Conservation (phyloP, 2,329 filamentous ascomycete genomes). For the Penicillium paneum region DNA sequence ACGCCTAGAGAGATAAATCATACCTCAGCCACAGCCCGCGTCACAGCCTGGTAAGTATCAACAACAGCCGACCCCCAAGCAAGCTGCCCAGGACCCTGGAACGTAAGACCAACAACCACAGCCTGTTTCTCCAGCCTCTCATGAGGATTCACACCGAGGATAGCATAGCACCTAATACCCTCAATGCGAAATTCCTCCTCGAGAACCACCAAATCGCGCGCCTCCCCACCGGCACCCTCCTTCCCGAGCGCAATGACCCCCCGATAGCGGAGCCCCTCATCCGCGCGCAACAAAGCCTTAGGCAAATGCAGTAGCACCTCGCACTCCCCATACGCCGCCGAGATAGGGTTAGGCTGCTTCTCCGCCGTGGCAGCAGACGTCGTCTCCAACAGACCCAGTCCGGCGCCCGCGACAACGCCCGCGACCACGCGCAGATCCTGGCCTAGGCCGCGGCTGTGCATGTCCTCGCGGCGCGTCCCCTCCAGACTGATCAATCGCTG, state of each 20-base stretch:
- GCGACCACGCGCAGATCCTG: slow-evolving; percentile 38
- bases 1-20: slow-evolving; percentile 6
- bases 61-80: slow-evolving; percentile 34
- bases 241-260: slow-evolving; percentile 34
- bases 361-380: slow-evolving; percentile 34
- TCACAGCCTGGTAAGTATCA: slow-evolving; percentile 41
- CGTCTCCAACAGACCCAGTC: slow-evolving; percentile 35
- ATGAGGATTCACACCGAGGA: slow-evolving; percentile 53
- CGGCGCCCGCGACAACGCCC: slow-evolving; percentile 35
- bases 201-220: slow-evolving; percentile 29
- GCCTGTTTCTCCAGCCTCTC: slow-evolving; percentile 52
- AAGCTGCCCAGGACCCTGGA: slow-evolving; percentile 33
- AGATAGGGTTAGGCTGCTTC: slow-evolving; percentile 20
- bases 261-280: slow-evolving; percentile 42
- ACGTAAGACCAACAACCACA: slow-evolving; percentile 43
- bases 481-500: slow-evolving; percentile 29
- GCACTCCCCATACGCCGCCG: slow-evolving; percentile 33
- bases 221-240: slow-evolving; percentile 22
- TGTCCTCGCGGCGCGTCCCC: slow-evolving; percentile 30
- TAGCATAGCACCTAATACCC: slow-evolving; percentile 44
- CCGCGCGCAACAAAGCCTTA: slow-evolving; percentile 45
- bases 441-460: slow-evolving; percentile 27
- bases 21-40: slow-evolving; percentile 41
- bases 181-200: slow-evolving; percentile 43
- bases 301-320: slow-evolving; percentile 42